A percentile compares a stretch with the other conserved stretches of the same genome.
These are phyloP conservation scores for Hemisphaericaspora subhashii DNA, from an alignment of 1,139 yeast species.

Conservation along the genomic window DNA sequence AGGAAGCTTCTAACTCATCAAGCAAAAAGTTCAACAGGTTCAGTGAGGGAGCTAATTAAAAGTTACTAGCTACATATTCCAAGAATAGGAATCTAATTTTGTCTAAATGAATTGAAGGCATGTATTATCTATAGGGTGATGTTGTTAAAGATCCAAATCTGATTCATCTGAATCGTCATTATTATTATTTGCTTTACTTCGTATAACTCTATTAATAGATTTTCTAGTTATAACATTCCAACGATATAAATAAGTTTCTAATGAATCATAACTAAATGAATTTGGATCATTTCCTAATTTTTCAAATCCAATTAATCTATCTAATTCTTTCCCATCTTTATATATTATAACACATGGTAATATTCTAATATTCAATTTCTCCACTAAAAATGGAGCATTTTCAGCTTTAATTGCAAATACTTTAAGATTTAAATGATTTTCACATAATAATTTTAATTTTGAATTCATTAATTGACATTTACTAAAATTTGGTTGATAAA, in stretches of 20 bases:
- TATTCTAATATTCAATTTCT: slow-evolving; percentile 60
- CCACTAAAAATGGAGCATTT: slow-evolving; percentile 69
- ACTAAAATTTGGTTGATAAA: slow-evolving; percentile 59
- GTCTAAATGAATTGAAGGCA: no score
- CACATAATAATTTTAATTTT: slow-evolving; percentile 44
- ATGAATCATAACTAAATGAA: slow-evolving; percentile 32
- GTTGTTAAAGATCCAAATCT: slow-evolving; percentile 35
- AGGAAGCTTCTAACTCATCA: no score
- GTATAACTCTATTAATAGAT: slow-evolving; percentile 26
- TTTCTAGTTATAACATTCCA: slow-evolving; percentile 24
- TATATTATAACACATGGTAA: slow-evolving; percentile 74
- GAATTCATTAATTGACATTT: slow-evolving; percentile 63
- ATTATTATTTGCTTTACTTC: slow-evolving; percentile 2
- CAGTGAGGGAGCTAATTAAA: no score
- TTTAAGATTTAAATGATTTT: slow-evolving; percentile 55
- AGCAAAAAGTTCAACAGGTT: no score
- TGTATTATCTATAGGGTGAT: no score
- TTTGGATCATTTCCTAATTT: slow-evolving; percentile 45
- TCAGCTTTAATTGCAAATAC: slow-evolving; percentile 62
- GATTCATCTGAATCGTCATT: slow-evolving; percentile 32
- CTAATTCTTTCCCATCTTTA: slow-evolving; percentile 55
- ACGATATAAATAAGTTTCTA: slow-evolving; percentile 46
- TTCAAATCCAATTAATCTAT: slow-evolving; percentile 67
- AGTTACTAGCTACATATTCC: neutral
- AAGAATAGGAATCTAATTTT: no score